A percentile compares a stretch with the other conserved stretches of the same genome.
Conservation (phyloP, 495 filamentous ascomycete genomes). For the Hypoxylon cercidicola region DNA sequence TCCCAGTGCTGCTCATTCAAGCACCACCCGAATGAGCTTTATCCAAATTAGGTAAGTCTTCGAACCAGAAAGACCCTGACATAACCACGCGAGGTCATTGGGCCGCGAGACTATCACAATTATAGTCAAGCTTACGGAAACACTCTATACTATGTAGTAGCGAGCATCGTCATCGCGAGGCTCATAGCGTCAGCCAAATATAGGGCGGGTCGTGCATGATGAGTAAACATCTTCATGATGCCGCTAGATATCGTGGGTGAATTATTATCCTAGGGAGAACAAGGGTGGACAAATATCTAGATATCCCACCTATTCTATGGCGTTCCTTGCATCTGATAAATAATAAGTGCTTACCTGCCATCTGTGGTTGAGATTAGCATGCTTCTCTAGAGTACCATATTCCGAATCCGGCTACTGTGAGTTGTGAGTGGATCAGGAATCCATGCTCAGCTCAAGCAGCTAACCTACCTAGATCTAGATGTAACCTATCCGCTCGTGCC, state of each 20-base stretch:
- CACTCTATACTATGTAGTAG: background rate
- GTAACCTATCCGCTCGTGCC: slow-evolving; percentile 1
- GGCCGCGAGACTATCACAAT: slow-evolving; percentile 8
- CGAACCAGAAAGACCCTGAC: slow-evolving; percentile 19
- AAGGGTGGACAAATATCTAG: background rate
- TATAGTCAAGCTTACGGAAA: background rate
- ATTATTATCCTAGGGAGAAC: background rate
- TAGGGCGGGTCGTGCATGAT: background rate
- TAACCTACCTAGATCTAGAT: slow-evolving; percentile 14
- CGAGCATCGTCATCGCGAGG: background rate
- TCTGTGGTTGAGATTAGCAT: background rate
- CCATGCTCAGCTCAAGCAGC: background rate
- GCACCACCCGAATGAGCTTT: background rate
- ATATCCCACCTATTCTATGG: too few relatives aligned
- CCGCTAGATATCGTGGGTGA: background rate
- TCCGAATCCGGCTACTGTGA: slow-evolving; percentile 14
- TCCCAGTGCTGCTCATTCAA: background rate
- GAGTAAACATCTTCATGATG: background rate
- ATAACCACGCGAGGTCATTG: slow-evolving; percentile 4
- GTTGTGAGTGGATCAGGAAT: slow-evolving; percentile 10
- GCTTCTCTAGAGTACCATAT: slow-evolving; percentile 20
- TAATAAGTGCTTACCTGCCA: background rate
- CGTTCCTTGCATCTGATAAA: background rate
- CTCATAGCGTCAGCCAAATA: background rate
- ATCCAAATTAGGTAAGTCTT: background rate